Evolutionary conservation across 495 filamentous ascomycete genomes (phyloP).

Genomic region (Penicillium roqueforti): DNA sequence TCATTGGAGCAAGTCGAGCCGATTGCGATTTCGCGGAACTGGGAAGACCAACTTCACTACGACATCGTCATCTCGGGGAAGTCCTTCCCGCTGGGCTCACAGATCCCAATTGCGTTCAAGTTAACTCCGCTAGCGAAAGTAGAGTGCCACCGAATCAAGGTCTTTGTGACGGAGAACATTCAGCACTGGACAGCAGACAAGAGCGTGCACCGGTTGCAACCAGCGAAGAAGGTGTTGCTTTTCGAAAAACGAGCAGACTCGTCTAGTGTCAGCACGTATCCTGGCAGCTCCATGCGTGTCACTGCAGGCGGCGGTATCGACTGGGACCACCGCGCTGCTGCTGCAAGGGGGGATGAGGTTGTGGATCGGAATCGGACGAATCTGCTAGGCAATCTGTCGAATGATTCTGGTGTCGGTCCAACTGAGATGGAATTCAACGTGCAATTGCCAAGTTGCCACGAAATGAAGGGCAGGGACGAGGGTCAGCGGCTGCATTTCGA

Average conservation of each 20-base stretch:
- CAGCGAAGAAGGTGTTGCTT: constrained; percentile 76
- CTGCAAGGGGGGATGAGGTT: constrained; percentile 55
- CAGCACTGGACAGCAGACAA: constrained; percentile 91
- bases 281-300: constrained; percentile 73
- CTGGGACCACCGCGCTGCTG: constrained; percentile 57
- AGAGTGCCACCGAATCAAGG: constrained; percentile 92
- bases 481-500: constrained; percentile 77
- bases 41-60: constrained; percentile 98
- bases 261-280: constrained; percentile 70
- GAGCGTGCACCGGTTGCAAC: constrained; percentile 81
- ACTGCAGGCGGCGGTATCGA: constrained; percentile 76
- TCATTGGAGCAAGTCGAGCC: constrained; percentile 93
- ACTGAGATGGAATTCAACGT: constrained; percentile 98
- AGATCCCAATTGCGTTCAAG: constrained; percentile 96
- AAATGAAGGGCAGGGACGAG: constrained; percentile 76
- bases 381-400: constrained; percentile 72
- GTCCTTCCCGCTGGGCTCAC: constrained; percentile 88
- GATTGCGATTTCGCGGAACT: constrained; percentile 93
- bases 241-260: constrained; percentile 90
- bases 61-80: constrained; percentile 99
- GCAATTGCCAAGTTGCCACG: constrained; percentile 86
- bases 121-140: constrained; percentile 95
- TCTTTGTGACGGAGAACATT: constrained; percentile 88
- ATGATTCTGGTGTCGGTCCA: constrained; percentile 66
- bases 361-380: constrained; percentile 58